Conservation (phyloP, 345 rosid genomes). For the Reutealis trisperma region DNA sequence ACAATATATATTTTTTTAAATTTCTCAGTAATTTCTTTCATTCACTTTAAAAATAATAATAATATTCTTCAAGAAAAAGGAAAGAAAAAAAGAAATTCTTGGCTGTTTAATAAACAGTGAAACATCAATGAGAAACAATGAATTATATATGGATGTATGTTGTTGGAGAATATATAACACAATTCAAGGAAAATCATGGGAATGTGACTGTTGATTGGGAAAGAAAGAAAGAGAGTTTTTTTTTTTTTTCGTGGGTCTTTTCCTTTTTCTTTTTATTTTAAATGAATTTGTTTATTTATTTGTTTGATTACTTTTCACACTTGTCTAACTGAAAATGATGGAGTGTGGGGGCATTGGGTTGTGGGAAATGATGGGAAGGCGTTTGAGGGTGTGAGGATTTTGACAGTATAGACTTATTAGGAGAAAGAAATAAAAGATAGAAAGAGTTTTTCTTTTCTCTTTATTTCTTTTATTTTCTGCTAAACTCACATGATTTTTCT, state of each 20-base stretch:
- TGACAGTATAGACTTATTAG: conserved; percentile 12
- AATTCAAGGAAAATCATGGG: conserved; percentile 34
- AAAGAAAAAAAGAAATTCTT: not conserved
- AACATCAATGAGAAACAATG: conserved; percentile 5
- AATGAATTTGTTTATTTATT: not conserved
- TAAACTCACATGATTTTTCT: not conserved
- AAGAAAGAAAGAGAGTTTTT: not conserved
- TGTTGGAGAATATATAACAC: not conserved
- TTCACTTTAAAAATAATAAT: not conserved
- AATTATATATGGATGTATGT: not conserved
- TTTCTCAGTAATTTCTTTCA: not conserved
- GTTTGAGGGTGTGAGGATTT: conserved; percentile 12
- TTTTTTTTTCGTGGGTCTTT: not conserved
- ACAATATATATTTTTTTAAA: not conserved
- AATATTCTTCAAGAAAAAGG: not conserved
- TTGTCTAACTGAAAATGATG: conserved; percentile 47
- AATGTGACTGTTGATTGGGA: conserved; percentile 10
- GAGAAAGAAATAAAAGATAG: not conserved
- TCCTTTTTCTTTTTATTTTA: not conserved
- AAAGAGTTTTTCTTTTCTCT: not conserved
- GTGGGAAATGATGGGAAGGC: conserved; percentile 43
- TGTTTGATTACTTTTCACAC: conserved; percentile 13
- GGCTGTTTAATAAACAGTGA: not conserved
- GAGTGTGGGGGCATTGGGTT: conserved; percentile 38
- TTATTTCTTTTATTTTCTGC: not conserved